These are phyloP conservation scores for Cladosporium austrohemisphaericum DNA, from an alignment of 2,329 filamentous ascomycete genomes.

Conservation along the genomic window DNA sequence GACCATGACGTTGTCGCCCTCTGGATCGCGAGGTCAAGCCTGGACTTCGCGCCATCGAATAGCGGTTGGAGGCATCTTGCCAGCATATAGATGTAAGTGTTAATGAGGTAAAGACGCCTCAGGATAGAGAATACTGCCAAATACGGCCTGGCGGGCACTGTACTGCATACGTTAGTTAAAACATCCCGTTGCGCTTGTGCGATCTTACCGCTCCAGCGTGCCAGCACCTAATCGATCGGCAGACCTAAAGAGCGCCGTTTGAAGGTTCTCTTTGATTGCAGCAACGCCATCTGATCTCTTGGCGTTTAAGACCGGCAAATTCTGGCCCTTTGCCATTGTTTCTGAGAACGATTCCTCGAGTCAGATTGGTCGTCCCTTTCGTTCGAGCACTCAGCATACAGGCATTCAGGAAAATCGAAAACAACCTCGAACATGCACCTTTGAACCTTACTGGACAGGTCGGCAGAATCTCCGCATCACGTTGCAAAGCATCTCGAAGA, in stretches of 20 bases:
- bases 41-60: too few species aligned
- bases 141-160: conserved; percentile 11
- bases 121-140: too few species aligned
- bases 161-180: conserved; percentile 16
- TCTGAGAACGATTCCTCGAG: not conserved
- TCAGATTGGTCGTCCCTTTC: conserved; percentile 3
- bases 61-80: too few species aligned
- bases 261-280: conserved; percentile 7
- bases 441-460: conserved; percentile 9
- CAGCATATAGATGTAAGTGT: too few species aligned
- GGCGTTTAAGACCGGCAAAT: conserved; percentile 12
- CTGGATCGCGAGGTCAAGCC: too few species aligned
- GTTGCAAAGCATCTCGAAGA: not conserved
- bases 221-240: conserved; percentile 9
- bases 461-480: conserved; percentile 13
- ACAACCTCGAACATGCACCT: conserved; percentile 12
- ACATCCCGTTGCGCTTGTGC: conserved; percentile 15
- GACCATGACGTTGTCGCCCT: not conserved
- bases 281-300: conserved; percentile 13
- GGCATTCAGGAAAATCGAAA: conserved; percentile 1
- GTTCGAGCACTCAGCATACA: conserved; percentile 5
- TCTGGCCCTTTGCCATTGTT: conserved; percentile 1
- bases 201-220: conserved; percentile 11
- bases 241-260: conserved; percentile 8
- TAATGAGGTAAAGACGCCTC: too few species aligned